A percentile compares a stretch with the other conserved stretches of the same genome.
Evolutionary conservation across 495 filamentous ascomycete genomes (phyloP).

Genomic region (Aspergillus haitiensis): DNA sequence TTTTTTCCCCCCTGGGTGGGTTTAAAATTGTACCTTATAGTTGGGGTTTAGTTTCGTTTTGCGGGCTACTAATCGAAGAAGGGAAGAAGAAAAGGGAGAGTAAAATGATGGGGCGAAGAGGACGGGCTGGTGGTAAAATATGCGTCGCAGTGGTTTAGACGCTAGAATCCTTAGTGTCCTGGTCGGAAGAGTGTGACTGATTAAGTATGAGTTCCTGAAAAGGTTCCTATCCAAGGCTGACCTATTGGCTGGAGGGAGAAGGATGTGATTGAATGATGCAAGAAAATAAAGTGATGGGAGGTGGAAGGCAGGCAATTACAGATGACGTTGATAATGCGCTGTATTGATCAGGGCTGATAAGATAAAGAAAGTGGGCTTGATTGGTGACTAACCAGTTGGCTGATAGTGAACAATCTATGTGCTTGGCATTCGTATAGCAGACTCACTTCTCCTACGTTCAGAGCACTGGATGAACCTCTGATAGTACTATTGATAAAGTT

Average conservation of each 20-base stretch:
- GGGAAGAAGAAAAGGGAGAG: not conserved
- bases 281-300: not conserved
- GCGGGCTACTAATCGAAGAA: not conserved
- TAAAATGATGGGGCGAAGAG: not conserved
- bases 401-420: slow-evolving; percentile 17
- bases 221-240: no score
- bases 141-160: not conserved
- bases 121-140: not conserved
- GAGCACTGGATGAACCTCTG: not conserved
- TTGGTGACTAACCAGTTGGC: slow-evolving; percentile 20
- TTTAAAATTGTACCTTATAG: not conserved
- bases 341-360: slow-evolving; percentile 9
- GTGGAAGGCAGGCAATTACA: no score
- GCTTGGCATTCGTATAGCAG: slow-evolving; percentile 4
- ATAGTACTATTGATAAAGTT: not conserved
- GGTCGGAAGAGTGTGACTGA: no score
- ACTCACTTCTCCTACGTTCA: not conserved
- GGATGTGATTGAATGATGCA: not conserved
- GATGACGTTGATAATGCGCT: slow-evolving; percentile 12
- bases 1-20: not conserved
- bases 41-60: not conserved
- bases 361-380: slow-evolving; percentile 8
- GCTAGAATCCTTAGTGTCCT: not conserved
- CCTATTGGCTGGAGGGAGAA: not conserved
- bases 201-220: no score